Evolutionary conservation across 1,139 yeast genomes (phyloP), one percentile per base, ranked within the genome.

Genomic region (Yamadazyma pseudoaaseri): DNA sequence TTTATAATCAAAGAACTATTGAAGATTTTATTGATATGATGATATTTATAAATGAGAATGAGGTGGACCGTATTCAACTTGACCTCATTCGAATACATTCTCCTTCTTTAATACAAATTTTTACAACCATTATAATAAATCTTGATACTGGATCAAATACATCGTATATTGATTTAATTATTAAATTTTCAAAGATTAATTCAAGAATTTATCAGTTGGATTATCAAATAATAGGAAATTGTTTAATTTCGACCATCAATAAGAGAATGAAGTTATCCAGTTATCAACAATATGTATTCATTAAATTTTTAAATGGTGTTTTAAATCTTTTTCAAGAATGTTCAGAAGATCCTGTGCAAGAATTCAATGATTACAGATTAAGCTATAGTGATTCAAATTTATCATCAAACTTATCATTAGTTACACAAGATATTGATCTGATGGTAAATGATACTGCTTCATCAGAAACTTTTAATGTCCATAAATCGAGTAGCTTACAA

Each of bases 351-450:
- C 41, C 41, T 6, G 15, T 27, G 11, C 16, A 35, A 14, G 43
- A 37, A 11, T 15, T 31, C 14, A 25, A 17, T 12, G 25, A 22
- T 22, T 26, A 29, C 18, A 28, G 41, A 22, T 25, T 40, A 16
- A 40, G 44, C 27, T 34, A 35, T 24, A 37, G 41, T 28, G 41
- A 35, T 9, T 31, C 35, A 12, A 40, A 35, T 18, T 16, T 35
- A 10, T 37, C 40, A 13, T 35, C 34, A 20, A 35, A 25, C 6
- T 23, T 37, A 10, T 37, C 41, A 2, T 30, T 37, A 13, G 20
- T 11, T n/a, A 30, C 33, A 27, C 37, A 28, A n/a, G 40, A 39
- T 12, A 14, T 28, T n/a, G 38, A 35, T 14, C 31, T 29, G 25
- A 29, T 30, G 26, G 30, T 17, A n/a, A 26, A 23, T n/a, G 43